These are phyloP conservation scores for Aphanomyces astaci DNA, from an alignment of 352 stramenopile genomes.

Conservation along the genomic window DNA sequence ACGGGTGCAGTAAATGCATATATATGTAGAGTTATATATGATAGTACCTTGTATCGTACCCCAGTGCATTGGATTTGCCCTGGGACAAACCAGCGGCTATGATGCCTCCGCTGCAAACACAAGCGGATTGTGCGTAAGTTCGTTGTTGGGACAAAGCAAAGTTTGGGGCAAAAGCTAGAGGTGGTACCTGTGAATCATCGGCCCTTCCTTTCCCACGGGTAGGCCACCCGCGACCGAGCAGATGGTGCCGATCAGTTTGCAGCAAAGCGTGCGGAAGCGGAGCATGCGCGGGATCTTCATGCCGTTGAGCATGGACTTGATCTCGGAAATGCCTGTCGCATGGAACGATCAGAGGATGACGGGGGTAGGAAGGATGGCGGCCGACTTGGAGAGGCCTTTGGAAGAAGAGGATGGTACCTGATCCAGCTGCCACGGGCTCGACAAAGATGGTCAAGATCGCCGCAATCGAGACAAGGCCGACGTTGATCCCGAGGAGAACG, in stretches of 20 bases:
- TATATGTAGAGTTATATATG: not conserved
- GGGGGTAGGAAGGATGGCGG: not conserved
- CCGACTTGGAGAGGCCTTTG: too few relatives aligned
- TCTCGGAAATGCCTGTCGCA: conserved; percentile 89
- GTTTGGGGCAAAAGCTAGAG: too few relatives aligned
- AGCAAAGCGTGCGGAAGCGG: conserved; percentile 67
- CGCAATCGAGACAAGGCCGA: conserved; percentile 62
- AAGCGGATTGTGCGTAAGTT: too few relatives aligned
- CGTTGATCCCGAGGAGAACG: conserved; percentile 55
- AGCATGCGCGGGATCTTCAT: conserved; percentile 80
- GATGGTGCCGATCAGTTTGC: conserved; percentile 85
- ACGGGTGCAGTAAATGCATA: too few relatives aligned
- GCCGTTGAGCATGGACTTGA: conserved; percentile 91
- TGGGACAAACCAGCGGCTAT: conserved; percentile 68
- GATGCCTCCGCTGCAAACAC: conserved; percentile 46
- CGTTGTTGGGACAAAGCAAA: too few relatives aligned
- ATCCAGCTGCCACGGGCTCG: conserved; percentile 71
- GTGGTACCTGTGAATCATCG: conserved; percentile 85
- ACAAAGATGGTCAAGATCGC: conserved; percentile 61
- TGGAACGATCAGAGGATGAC: too few relatives aligned
- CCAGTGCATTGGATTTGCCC: conserved; percentile 61
- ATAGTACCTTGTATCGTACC: conserved; percentile 57
- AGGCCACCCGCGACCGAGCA: conserved; percentile 77
- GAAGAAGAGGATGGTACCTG: conserved; percentile 32
- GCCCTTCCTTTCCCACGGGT: conserved; percentile 87